A percentile compares a stretch with the other conserved stretches of the same genome.
Conservation (phyloP, 164 flowering plant genomes). For the Dillenia turbinata region DNA sequence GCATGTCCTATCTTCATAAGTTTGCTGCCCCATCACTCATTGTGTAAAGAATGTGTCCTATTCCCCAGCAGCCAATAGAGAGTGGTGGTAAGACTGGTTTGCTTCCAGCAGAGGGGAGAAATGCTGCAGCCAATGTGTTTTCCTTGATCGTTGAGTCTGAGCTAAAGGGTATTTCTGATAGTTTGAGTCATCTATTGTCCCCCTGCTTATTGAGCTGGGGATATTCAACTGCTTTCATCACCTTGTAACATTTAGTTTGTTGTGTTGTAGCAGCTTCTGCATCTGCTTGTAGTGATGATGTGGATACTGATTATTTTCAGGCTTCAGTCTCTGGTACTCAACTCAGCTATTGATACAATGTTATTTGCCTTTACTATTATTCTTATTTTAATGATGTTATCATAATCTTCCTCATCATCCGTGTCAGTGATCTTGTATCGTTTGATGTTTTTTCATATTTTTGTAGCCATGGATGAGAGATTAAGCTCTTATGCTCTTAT, state of each 20-base stretch:
- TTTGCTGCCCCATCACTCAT: too few species aligned
- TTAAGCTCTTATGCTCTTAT: conserved; percentile 92
- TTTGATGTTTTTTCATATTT: conserved; percentile 5
- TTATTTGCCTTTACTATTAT: neutral
- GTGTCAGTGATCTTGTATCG: too few species aligned
- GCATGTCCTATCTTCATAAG: too few species aligned
- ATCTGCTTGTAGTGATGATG: conserved; percentile 66
- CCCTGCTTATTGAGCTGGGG: neutral
- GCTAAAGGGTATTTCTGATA: conserved; percentile 52
- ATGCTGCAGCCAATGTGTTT: conserved; percentile 68
- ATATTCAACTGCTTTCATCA: conserved; percentile 1
- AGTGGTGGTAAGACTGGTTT: conserved; percentile 21
- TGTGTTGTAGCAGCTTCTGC: conserved; percentile 67
- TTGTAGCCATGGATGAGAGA: conserved; percentile 92
- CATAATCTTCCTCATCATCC: neutral
- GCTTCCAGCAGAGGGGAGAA: conserved; percentile 67
- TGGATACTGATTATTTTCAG: conserved; percentile 49
- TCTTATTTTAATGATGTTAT: neutral
- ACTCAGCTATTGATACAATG: conserved; percentile 2
- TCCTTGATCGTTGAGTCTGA: conserved; percentile 72
- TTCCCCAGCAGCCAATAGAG: conserved; percentile 46
- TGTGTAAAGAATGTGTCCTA: neutral
- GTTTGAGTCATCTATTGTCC: neutral
- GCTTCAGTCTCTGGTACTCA: conserved; percentile 74
- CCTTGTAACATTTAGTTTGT: conserved; percentile 4